Percentiles rank a stretch among this genome's conserved stretches.
Conservation (phyloP, 2,329 filamentous ascomycete genomes). For the Beauveria varroae region DNA sequence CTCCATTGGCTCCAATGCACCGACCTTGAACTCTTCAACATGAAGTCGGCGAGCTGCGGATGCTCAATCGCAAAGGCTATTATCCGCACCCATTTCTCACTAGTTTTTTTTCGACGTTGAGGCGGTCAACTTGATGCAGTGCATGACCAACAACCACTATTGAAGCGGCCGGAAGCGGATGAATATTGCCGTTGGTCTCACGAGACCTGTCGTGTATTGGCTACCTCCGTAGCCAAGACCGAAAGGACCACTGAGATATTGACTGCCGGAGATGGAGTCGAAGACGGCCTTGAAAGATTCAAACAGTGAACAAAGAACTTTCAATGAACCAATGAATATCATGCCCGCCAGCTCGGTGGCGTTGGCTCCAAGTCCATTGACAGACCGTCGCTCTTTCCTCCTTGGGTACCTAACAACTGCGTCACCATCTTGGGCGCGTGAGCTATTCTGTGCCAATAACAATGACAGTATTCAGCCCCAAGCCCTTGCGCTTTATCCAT, state of each 20-base stretch:
- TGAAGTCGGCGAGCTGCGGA: constrained; percentile 33
- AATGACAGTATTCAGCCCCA: background rate
- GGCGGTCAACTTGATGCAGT: constrained; percentile 42
- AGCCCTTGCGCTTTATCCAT: background rate
- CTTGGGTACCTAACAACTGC: too few relatives aligned
- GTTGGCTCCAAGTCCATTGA: too few relatives aligned
- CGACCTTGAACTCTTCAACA: too few relatives aligned
- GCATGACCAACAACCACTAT: constrained; percentile 42
- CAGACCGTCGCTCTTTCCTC: too few relatives aligned
- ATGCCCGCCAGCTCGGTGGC: background rate
- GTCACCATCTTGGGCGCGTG: background rate
- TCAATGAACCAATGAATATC: background rate
- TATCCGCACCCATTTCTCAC: constrained; percentile 29
- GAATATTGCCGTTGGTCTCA: constrained; percentile 35
- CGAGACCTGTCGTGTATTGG: constrained; percentile 33
- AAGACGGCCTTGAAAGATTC: constrained; percentile 27
- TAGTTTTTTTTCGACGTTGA: constrained; percentile 41
- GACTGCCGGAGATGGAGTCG: constrained; percentile 32
- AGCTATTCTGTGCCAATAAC: background rate
- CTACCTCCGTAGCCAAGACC: constrained; percentile 28
- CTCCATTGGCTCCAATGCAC: constrained; percentile 42
- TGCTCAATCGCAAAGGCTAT: constrained; percentile 30
- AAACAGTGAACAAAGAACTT: background rate
- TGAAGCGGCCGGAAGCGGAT: constrained; percentile 30
- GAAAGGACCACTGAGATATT: constrained; percentile 29